These are phyloP conservation scores for Aspergillus egyptiacus DNA, from an alignment of 495 filamentous ascomycete species.

Conservation along the genomic window DNA sequence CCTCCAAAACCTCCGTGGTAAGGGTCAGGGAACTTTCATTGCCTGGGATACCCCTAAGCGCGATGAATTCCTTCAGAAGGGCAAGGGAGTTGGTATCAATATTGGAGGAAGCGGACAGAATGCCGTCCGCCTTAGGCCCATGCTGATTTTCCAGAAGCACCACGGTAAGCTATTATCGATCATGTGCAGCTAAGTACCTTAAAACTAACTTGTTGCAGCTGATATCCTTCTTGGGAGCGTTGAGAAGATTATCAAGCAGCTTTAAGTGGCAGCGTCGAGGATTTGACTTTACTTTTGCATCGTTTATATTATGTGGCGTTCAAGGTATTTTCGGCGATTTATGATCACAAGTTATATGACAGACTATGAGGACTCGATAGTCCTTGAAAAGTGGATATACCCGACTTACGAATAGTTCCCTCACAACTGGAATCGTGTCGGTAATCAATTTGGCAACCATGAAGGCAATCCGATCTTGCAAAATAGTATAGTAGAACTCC, in stretches of 20 bases:
- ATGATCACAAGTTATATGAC: background rate
- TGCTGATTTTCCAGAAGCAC: constrained; percentile 92
- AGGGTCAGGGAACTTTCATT: constrained; percentile 94
- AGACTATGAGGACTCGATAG: background rate
- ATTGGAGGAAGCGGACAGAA: constrained; percentile 80
- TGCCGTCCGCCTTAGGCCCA: constrained; percentile 83
- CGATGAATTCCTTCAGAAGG: constrained; percentile 74
- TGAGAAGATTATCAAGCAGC: constrained; percentile 68
- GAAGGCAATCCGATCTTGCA: background rate
- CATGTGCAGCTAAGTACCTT: background rate
- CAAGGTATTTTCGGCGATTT: background rate
- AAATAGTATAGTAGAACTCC: constrained; percentile 7
- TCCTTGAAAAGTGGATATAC: too few species aligned
- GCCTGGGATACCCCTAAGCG: constrained; percentile 86
- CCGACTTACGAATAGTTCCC: too few species aligned
- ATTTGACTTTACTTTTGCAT: background rate
- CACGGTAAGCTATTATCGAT: constrained; percentile 56
- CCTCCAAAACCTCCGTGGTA: constrained; percentile 84
- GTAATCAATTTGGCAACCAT: too few species aligned
- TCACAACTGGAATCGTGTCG: too few species aligned
- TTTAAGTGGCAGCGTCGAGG: constrained; percentile 29
- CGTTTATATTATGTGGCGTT: constrained; percentile 14
- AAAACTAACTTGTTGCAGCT: constrained; percentile 34
- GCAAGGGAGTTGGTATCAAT: constrained; percentile 76
- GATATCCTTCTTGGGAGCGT: constrained; percentile 61